Evolutionary conservation across 208 protist species (phyloP), one percentile per base, ranked within the genome.

Genomic region (Tetramitus jugosus): DNA sequence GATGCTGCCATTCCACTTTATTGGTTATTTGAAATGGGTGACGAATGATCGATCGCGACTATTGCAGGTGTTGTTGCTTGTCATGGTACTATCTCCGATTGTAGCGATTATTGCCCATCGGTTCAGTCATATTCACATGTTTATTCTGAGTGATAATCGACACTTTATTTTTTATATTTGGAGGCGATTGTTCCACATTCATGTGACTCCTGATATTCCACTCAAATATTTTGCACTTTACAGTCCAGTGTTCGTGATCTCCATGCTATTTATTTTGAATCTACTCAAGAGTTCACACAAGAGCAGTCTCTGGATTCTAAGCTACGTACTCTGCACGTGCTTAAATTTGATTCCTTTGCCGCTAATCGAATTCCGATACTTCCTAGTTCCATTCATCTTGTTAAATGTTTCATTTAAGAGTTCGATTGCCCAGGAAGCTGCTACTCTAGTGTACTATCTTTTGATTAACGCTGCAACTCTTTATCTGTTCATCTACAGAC

Each of bases 161-260:
- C 82, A 84, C 39, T 84, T 83, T n/a, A 77, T 64, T 49, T 84
- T 84, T 40, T 84, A 84, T 43, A 33, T 84, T 20, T 84, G 62
- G 61, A 81, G 76, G 46, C 64, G 43, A 31, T 29, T 83, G 33
- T 78, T 84, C 1, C 33, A 75, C 4, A 68, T 60, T 62, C 75
- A 49, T 20, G 26, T 23, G 7, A 43, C 2, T 72, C 14, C 0
- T 56, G 33, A 13, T 69, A 77, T 53, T 29, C 29, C 10, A 13
- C 31, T 2, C 68, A 68, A 31, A 37, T 40, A 53, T 23, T 83
- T 0, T 42, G 23, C 33, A 17, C 8, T 80, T 76, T 76, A 26
- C 61, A 61, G 46, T 39, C 74, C 62, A 45, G 61, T 45, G 75
- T 79, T 49, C 60, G 37, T 43, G 52, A 33, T 29, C 74, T 26